Conservation (phyloP, 129 eudicot genomes). For the Centaurea solstitialis region DNA sequence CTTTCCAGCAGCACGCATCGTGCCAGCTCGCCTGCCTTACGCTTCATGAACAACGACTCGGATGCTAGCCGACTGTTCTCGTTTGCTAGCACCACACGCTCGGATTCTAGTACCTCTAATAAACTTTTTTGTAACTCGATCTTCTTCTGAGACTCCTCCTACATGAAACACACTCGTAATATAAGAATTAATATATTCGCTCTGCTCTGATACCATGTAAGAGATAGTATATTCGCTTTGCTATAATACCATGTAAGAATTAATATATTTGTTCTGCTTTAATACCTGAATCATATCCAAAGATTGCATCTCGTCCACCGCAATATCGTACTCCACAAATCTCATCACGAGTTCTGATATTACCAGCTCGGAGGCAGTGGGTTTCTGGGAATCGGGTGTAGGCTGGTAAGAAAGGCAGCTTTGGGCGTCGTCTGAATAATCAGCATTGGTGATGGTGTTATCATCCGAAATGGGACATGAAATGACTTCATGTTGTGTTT, state of each 20-base stretch:
- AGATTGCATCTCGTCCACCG: conserved; percentile 46
- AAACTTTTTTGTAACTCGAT: conserved; percentile 70
- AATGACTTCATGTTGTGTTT: conserved; percentile 4
- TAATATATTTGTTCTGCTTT: too few relatives aligned
- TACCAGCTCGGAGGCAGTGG: conserved; percentile 41
- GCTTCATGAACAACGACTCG: conserved; percentile 70
- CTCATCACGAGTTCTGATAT: conserved; percentile 65
- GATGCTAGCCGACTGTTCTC: conserved; percentile 66
- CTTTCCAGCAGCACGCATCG: conserved; percentile 60
- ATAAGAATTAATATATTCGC: too few relatives aligned
- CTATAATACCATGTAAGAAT: not conserved
- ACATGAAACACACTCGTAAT: not conserved
- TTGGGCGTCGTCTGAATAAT: conserved; percentile 53
- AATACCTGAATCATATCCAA: conserved; percentile 10
- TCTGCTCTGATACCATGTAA: not conserved
- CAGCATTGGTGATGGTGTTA: not conserved
- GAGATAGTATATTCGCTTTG: too few relatives aligned
- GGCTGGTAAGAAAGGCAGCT: conserved; percentile 50
- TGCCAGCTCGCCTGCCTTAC: conserved; percentile 80
- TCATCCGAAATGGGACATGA: conserved; percentile 11
- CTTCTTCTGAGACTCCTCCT: conserved; percentile 56
- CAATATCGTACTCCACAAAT: conserved; percentile 58
- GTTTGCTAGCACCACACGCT: conserved; percentile 64
- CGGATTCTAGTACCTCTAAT: conserved; percentile 78
- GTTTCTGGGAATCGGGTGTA: conserved; percentile 8